A percentile compares a stretch with the other conserved stretches of the same genome.
phyloP scores from a whole-genome alignment of 371 early-diverging fungal genomes.

The Zychaea mexicana region DNA sequence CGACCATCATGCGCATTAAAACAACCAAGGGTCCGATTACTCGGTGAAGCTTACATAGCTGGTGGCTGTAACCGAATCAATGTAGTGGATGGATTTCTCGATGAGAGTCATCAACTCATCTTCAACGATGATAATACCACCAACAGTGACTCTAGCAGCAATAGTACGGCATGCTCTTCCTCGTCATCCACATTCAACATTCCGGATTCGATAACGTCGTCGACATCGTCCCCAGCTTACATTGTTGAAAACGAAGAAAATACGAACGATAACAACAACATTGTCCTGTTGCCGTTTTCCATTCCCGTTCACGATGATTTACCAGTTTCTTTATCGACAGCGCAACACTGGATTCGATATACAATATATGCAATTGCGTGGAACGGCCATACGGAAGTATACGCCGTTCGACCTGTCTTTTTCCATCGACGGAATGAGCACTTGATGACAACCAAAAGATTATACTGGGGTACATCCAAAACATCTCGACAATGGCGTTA shows the following conservation, averaged over 20 bases:
- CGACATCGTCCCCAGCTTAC: too few species aligned
- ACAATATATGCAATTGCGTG: neutral
- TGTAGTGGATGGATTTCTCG: neutral
- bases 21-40: neutral
- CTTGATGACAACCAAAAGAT: neutral
- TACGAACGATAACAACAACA: neutral
- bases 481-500: neutral
- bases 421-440: neutral
- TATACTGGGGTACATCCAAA: slow-evolving; percentile 7
- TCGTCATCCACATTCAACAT: neutral
- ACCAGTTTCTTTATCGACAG: neutral
- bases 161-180: neutral
- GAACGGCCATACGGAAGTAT: neutral
- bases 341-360: neutral
- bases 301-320: neutral
- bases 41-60: too few species aligned
- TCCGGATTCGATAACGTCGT: neutral
- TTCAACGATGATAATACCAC: neutral
- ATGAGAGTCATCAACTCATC: neutral
- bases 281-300: neutral
- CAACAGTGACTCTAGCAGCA: neutral
- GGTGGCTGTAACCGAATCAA: too few species aligned
- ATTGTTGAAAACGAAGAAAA: too few species aligned
- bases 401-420: neutral
- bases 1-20: neutral